phyloP scores from a whole-genome alignment of 306 rosid species.

The Fragaria iinumae region DNA sequence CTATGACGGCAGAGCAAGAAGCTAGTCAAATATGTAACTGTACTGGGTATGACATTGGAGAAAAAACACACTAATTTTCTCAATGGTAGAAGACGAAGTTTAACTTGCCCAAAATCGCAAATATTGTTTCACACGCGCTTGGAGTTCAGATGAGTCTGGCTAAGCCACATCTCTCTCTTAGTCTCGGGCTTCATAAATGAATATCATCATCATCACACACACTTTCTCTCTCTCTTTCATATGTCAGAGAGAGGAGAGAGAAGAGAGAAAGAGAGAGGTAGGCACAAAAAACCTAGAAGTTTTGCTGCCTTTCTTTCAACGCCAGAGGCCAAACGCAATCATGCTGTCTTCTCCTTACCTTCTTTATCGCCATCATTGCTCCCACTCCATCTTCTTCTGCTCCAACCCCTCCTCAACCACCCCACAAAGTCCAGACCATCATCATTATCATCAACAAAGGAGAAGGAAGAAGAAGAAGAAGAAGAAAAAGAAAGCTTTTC shows the following conservation, averaged over 20 bases:
- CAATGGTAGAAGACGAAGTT: neutral
- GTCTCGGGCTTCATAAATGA: conserved; percentile 5
- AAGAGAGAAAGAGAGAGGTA: conserved; percentile 1
- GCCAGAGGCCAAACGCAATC: conserved; percentile 43
- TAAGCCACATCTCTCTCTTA: neutral
- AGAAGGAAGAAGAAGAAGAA: conserved; percentile 3
- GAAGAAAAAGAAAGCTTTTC: conserved; percentile 1
- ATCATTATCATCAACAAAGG: conserved; percentile 39
- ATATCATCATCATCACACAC: conserved; percentile 4
- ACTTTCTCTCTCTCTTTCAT: conserved; percentile 7
- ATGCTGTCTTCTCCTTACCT: conserved; percentile 50
- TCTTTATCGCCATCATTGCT: conserved; percentile 73
- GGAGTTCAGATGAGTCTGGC: conserved; percentile 7
- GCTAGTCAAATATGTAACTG: no score
- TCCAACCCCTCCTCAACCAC: conserved; percentile 34
- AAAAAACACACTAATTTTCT: neutral
- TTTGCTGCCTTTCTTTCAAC: conserved; percentile 38
- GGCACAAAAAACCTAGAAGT: conserved; percentile 31
- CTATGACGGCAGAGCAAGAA: neutral
- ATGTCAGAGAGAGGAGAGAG: conserved; percentile 21
- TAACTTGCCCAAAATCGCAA: neutral
- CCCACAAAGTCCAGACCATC: conserved; percentile 46
- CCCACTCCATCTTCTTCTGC: conserved; percentile 38
- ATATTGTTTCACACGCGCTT: neutral
- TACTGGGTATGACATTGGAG: neutral